Base-by-base conservation (phyloP, 2,329 filamentous ascomycete species). In the Diatrype stigma region DNA sequence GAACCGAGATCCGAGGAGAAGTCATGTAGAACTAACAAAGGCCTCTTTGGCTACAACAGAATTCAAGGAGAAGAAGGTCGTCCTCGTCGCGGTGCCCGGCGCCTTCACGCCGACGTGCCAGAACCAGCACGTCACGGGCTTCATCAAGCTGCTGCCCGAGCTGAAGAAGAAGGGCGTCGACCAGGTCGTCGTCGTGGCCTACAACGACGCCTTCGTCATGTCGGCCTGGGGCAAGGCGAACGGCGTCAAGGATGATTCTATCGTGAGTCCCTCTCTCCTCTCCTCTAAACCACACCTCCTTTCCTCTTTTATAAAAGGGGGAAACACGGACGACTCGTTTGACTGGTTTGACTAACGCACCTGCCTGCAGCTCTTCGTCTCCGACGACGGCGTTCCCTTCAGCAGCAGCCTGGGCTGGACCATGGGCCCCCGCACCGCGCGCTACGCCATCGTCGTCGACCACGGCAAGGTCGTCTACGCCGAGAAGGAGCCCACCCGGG, bases 211-310 rank as follows among this genome's bases (percentile, higher is more conserved):
- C 57, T 95, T 79, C 67, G 90, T 96, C 70, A 93, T 93, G 89
- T 86, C 84, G 63, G 90, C 88, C 49, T 94, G 89, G 89, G 87
- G 84, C 73, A 96, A 96, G 81, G 90, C 90, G 66, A 93, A 95
- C 73, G 79, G 79, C 48, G 78, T 93, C 66, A 85, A 81, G 66
- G 83, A 85, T 57, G 86, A 93, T 61, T 78, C 70, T 52, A 78
- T 82, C 58, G 78, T 81, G 61, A 61, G 78, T 69, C 48, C 12
- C 26, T 3, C 34, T 32, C 30, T 21, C 11, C 28, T 44, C 42
- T 28, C 48, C 3, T 8, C 30, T 44, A 16, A 37, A 16, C 34
- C 34, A 16, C 34, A 7, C 4, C 34, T 32, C 45, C 40, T 7
- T 52, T 12, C 46, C 52, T 12, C 46, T 23, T 22, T 16, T 35